Percentiles rank a stretch among this genome's conserved stretches.
phyloP scores from a whole-genome alignment of 495 filamentous ascomycete genomes.

The Neurospora sp. region DNA sequence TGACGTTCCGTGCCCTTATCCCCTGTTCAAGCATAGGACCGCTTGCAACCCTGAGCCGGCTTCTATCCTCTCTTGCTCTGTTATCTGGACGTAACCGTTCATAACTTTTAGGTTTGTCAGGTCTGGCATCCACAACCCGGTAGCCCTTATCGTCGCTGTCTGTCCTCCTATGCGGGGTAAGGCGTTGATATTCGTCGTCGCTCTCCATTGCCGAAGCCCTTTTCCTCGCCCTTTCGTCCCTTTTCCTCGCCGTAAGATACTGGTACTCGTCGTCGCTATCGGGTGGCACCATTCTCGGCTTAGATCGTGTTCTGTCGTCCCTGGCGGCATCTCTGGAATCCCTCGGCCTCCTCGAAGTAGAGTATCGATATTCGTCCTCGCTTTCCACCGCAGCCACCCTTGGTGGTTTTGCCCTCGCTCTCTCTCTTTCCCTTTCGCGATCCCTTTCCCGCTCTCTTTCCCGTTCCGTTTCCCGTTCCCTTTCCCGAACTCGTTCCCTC shows the following conservation, averaged over 20 bases:
- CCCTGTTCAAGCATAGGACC: neutral
- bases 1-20: neutral
- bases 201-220: slow-evolving; percentile 5
- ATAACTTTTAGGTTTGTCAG: neutral
- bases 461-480: slow-evolving; percentile 5
- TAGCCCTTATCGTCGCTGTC: neutral
- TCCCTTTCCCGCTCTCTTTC: slow-evolving; percentile 1
- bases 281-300: slow-evolving; percentile 14
- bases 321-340: neutral
- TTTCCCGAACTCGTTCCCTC: slow-evolving; percentile 11
- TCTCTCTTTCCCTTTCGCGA: slow-evolving; percentile 1
- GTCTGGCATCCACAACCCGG: neutral
- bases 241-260: slow-evolving; percentile 2
- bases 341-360: neutral
- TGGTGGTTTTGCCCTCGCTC: neutral
- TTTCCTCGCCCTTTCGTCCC: neutral
- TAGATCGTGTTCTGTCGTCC: neutral
- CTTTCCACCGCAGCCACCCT: slow-evolving; percentile 6
- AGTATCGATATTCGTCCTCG: slow-evolving; percentile 17
- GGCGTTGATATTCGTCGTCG: slow-evolving; percentile 17
- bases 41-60: neutral
- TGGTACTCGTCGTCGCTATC: slow-evolving; percentile 20
- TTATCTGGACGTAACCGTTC: neutral
- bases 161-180: slow-evolving; percentile 1
- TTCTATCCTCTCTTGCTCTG: neutral